A percentile compares a stretch with the other conserved stretches of the same genome.
phyloP scores from a whole-genome alignment of 305 asterid genomes.

The Fraxinus greggii region DNA sequence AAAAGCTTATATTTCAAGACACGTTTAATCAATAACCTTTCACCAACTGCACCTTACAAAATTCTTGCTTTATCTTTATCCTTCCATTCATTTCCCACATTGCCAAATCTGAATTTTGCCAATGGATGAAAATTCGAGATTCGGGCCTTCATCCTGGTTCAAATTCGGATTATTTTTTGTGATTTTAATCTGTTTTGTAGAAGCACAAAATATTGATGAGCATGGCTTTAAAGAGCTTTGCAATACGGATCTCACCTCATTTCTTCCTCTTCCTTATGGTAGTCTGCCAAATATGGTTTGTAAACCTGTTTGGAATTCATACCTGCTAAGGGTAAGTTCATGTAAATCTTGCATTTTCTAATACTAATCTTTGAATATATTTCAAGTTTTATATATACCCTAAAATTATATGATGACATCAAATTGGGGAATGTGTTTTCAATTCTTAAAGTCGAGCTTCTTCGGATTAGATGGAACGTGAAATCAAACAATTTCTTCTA shows the following conservation, averaged over 20 bases:
- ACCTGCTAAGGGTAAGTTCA: slow-evolving; percentile 59
- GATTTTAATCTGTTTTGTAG: slow-evolving; percentile 25
- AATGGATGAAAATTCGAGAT: slow-evolving; percentile 44
- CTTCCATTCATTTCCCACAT: slow-evolving; percentile 27
- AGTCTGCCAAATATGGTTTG: slow-evolving; percentile 68
- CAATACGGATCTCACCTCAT: slow-evolving; percentile 52
- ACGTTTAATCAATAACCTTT: slow-evolving; percentile 9
- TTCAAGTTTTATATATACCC: not conserved
- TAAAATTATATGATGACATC: not conserved
- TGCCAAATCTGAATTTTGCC: slow-evolving; percentile 20
- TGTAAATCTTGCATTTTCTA: not conserved
- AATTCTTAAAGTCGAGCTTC: not conserved
- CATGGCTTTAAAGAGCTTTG: slow-evolving; percentile 39
- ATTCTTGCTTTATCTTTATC: slow-evolving; percentile 25
- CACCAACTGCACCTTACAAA: slow-evolving; percentile 30
- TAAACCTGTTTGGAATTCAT: slow-evolving; percentile 84
- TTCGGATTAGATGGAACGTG: not conserved
- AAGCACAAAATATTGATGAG: slow-evolving; percentile 26
- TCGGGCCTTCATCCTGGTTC: not conserved
- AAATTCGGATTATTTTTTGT: slow-evolving; percentile 21
- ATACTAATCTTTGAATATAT: not conserved
- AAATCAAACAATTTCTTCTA: not conserved
- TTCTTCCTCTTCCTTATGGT: slow-evolving; percentile 83
- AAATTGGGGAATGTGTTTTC: slow-evolving; percentile 1
- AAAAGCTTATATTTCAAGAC: slow-evolving; percentile 29